Conservation (phyloP, 2,329 filamentous ascomycete species). For the Elsinoe necatrix region DNA sequence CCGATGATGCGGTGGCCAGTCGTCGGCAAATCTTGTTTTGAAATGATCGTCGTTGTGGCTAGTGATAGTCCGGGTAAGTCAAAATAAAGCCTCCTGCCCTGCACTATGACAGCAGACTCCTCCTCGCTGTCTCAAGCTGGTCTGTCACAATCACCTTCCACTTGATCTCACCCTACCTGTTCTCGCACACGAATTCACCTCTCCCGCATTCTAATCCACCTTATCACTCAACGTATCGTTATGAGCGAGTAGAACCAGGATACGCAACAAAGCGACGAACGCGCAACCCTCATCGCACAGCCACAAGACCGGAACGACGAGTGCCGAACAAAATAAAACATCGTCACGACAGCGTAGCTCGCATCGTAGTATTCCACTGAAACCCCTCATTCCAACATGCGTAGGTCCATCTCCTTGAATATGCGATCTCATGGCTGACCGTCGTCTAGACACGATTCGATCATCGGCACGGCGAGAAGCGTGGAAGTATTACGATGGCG, state of each 20-base stretch:
- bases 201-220: too few relatives aligned
- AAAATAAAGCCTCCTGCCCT: not conserved
- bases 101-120: not conserved
- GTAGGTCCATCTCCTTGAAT: constrained; percentile 13
- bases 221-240: not conserved
- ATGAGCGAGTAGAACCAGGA: not conserved
- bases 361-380: not conserved
- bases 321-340: not conserved
- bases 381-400: constrained; percentile 9
- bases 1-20: not conserved
- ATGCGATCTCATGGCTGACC: constrained; percentile 14
- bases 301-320: not conserved
- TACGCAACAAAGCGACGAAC: not conserved
- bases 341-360: not conserved
- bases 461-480: constrained; percentile 19
- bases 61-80: not conserved
- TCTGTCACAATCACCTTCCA: not conserved
- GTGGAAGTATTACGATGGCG: constrained; percentile 18
- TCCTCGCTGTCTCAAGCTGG: not conserved
- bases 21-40: not conserved
- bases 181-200: not conserved
- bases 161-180: not conserved
- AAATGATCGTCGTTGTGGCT: constrained; percentile 1
- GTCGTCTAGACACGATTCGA: constrained; percentile 18
- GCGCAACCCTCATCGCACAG: not conserved